Evolutionary conservation across 1,139 yeast species (phyloP).

Genomic region (Torulaspora globosa): DNA sequence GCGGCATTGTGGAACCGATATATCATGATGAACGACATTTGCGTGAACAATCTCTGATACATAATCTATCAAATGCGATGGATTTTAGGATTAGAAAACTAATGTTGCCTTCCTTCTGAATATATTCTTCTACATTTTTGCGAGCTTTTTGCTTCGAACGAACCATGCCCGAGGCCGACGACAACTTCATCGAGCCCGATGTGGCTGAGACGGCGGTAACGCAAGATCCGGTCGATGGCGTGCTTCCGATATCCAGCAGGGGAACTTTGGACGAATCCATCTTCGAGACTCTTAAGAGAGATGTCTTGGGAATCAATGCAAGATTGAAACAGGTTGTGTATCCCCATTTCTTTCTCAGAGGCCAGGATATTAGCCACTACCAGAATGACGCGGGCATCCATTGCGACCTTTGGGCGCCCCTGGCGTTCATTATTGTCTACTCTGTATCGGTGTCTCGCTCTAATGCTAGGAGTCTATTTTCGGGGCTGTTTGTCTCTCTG

Average conservation of each 20-base stretch:
- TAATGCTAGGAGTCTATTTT: constrained; percentile 30
- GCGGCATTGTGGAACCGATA: not conserved
- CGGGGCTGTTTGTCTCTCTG: constrained; percentile 32
- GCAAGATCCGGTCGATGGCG: constrained; percentile 6
- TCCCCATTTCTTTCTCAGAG: constrained; percentile 25
- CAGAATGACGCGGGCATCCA: constrained; percentile 17
- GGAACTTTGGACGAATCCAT: constrained; percentile 37
- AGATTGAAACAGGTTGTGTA: constrained; percentile 35
- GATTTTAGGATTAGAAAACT: constrained; percentile 36
- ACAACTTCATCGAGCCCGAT: constrained; percentile 28
- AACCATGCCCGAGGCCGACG: constrained; percentile 3
- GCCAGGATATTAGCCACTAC: constrained; percentile 7
- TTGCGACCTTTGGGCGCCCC: constrained; percentile 37
- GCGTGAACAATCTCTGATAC: constrained; percentile 40
- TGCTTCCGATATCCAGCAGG: constrained; percentile 15
- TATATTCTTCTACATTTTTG: constrained; percentile 13
- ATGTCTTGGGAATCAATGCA: constrained; percentile 32
- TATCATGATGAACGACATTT: constrained; percentile 36
- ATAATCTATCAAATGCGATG: constrained; percentile 18
- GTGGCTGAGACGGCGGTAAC: constrained; percentile 23
- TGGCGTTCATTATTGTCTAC: constrained; percentile 31
- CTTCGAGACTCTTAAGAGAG: constrained; percentile 31
- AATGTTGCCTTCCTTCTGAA: constrained; percentile 41
- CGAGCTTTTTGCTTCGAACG: constrained; percentile 2
- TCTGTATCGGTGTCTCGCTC: constrained; percentile 29